Evolutionary conservation across 495 filamentous ascomycete species (phyloP).

Genomic region (Aspergillus nidulans): DNA sequence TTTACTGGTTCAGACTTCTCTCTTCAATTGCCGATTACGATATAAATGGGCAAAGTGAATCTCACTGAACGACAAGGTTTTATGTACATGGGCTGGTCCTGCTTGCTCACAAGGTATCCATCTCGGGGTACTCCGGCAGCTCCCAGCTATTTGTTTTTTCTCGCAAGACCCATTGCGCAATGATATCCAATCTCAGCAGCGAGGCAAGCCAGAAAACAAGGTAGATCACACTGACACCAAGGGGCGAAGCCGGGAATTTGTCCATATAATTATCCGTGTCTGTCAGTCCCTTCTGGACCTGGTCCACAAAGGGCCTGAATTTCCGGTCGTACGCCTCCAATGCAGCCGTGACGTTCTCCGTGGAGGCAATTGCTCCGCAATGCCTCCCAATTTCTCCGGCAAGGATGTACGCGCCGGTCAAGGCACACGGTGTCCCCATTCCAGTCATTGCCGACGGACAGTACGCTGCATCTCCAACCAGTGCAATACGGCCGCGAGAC

Average conservation of each 20-base stretch:
- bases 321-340: constrained; percentile 36
- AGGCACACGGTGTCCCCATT: constrained; percentile 42
- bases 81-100: no score
- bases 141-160: constrained; percentile 37
- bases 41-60: no score
- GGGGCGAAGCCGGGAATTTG: constrained; percentile 21
- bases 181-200: constrained; percentile 30
- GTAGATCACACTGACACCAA: constrained; percentile 27
- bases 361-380: constrained; percentile 7
- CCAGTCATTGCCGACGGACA: constrained; percentile 45
- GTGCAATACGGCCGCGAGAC: constrained; percentile 41
- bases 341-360: constrained; percentile 21
- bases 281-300: constrained; percentile 30
- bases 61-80: no score
- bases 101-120: not conserved
- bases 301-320: constrained; percentile 40
- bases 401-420: constrained; percentile 49
- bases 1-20: not conserved
- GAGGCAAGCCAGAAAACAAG: constrained; percentile 27
- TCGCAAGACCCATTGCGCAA: constrained; percentile 26
- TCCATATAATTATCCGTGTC: constrained; percentile 14
- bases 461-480: constrained; percentile 56
- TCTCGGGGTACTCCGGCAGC: constrained; percentile 37
- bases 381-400: constrained; percentile 47
- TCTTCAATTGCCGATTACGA: not conserved